Evolutionary conservation across 2,329 filamentous ascomycete genomes (phyloP).

Genomic region (Fusarium napiforme): DNA sequence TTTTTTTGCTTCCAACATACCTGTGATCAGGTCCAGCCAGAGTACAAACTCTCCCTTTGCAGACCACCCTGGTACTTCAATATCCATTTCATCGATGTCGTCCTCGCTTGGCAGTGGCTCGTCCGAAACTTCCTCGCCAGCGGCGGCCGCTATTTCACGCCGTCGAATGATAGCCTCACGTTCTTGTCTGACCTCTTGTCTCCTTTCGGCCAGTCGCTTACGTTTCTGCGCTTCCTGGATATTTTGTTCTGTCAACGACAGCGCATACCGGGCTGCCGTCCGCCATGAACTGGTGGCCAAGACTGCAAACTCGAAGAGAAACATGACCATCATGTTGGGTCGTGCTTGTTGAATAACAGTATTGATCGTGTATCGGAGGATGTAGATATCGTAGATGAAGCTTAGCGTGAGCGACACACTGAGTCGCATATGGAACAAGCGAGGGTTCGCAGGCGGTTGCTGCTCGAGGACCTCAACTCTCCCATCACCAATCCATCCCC

Average conservation of each 20-base stretch:
- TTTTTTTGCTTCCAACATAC: conserved; percentile 58
- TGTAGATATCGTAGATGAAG: conserved; percentile 79
- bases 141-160: conserved; percentile 60
- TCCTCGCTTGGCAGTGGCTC: conserved; percentile 71
- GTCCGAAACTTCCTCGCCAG: conserved; percentile 67
- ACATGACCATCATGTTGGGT: conserved; percentile 99
- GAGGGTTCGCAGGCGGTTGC: conserved; percentile 88
- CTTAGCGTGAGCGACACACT: conserved; percentile 82
- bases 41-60: conserved; percentile 94
- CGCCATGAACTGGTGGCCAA: conserved; percentile 83
- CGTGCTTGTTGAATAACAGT: conserved; percentile 87
- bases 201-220: conserved; percentile 73
- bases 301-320: conserved; percentile 96
- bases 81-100: conserved; percentile 90
- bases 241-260: conserved; percentile 80
- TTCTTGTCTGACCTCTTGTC: conserved; percentile 72
- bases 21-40: conserved; percentile 84
- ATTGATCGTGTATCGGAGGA: conserved; percentile 83
- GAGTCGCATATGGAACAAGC: conserved; percentile 86
- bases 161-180: conserved; percentile 63
- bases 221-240: conserved; percentile 80
- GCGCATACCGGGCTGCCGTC: conserved; percentile 79
- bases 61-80: conserved; percentile 96
- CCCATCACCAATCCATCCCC: conserved; percentile 98
- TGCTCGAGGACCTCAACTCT: conserved; percentile 95